Conservation (phyloP, 1,284 basidiomycete species). For the Phlebopus sp. region DNA sequence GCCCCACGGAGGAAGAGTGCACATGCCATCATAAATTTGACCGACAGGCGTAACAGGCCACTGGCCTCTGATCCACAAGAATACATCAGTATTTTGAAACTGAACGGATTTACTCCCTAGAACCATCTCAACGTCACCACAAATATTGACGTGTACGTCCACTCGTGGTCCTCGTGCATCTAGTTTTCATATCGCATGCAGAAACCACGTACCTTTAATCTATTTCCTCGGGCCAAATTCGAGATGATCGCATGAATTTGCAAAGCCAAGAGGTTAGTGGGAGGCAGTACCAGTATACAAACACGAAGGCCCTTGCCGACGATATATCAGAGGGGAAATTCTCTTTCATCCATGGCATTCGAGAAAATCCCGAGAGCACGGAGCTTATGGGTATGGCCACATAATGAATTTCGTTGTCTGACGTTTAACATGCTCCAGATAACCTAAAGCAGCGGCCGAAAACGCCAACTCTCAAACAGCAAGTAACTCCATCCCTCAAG, state of each 20-base stretch:
- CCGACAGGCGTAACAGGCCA: no score
- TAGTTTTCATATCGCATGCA: slow-evolving; percentile 29
- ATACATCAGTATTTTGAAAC: no score
- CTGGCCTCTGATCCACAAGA: no score
- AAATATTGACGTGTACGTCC: slow-evolving; percentile 57
- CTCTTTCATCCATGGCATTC: slow-evolving; percentile 88
- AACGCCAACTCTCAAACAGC: slow-evolving; percentile 70
- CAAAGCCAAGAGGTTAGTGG: slow-evolving; percentile 68
- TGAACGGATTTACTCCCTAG: no score
- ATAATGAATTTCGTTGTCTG: background rate
- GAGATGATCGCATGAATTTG: slow-evolving; percentile 95
- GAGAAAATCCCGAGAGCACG: slow-evolving; percentile 65
- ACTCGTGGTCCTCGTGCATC: background rate
- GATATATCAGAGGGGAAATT: slow-evolving; percentile 95
- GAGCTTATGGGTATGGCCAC: slow-evolving; percentile 73
- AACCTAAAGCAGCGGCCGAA: slow-evolving; percentile 81
- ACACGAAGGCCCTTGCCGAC: slow-evolving; percentile 91
- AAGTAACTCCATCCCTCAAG: slow-evolving; percentile 73
- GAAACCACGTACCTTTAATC: slow-evolving; percentile 84
- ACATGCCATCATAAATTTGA: no score
- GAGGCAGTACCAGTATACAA: slow-evolving; percentile 57
- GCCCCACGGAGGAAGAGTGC: slow-evolving; percentile 79
- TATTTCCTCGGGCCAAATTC: slow-evolving; percentile 94
- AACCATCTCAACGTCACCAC: no score
- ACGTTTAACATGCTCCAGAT: slow-evolving; percentile 46